Base-by-base conservation (phyloP, 1,284 basidiomycete genomes). In the Leccinum colubrinum region DNA sequence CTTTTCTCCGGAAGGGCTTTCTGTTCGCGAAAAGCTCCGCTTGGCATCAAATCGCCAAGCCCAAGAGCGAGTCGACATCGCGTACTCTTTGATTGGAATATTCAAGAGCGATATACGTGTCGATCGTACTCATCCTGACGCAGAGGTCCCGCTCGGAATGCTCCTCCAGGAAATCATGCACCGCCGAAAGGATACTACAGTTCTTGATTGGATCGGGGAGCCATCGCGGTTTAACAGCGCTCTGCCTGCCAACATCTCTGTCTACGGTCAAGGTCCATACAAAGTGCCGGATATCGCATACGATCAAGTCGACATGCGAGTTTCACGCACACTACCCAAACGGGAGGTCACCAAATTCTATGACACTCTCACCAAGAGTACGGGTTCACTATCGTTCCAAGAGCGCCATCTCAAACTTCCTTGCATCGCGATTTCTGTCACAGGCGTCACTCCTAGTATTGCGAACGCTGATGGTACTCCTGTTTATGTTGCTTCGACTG, bases 161-260 rank as follows among this genome's bases (percentile, higher is more conserved):
- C 59, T 67, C 30, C 27, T 67, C 35, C 66, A 68, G 5, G 66
- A 64, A 30, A 58, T 58, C 5, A 43, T 70, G 7, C 25, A 56
- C 27, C 59, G 64, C 2, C 48, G 46, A 8, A 20, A 30, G 4
- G 66, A 59, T 3, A 46, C 39, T 4, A 59, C 59, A 3, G 64
- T 68, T 6, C 59, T 68, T 3, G 67, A 67, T 54, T 70, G 68
- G 67, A 2, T 41, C 4, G 67, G 68, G 37, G 37, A 55, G 4
- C 17, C 68, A 17, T 70, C 67, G 1, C 39, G 33, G 12, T 68
- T 67, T 14, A 57, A 68, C 25, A 70, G 60, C 39, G 62, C n/a
- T 15, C 17, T 66, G 1, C 65, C 65, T 3, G 25, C 33, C n/a
- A 14, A 51, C 1, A 58, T 68, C 20, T 43, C 66, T 3, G 59